Evolutionary conservation across 805 yeast genomes (phyloP).

Genomic region (Danielia oregonensis): DNA sequence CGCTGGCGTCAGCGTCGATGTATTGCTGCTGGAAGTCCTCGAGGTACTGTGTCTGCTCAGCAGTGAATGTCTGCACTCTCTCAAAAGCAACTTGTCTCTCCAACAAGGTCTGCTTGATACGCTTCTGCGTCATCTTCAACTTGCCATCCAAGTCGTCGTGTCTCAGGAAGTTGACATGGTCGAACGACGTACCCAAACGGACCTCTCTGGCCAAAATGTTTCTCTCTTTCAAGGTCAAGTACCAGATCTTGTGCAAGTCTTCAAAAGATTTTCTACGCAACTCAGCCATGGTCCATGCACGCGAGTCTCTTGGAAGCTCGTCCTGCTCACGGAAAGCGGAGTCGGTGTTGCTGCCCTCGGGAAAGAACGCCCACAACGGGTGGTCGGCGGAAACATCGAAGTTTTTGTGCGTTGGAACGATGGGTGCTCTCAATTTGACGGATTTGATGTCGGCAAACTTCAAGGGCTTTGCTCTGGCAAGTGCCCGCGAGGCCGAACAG

Average conservation of each 20-base stretch:
- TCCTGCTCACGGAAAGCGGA: conserved; percentile 53
- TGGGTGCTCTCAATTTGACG: conserved; percentile 69
- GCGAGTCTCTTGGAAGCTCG: conserved; percentile 51
- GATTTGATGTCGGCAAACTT: conserved; percentile 25
- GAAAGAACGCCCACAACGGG: conserved; percentile 93
- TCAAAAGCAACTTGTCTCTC: conserved; percentile 77
- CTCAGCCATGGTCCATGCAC: conserved; percentile 87
- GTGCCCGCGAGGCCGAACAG: conserved; percentile 6
- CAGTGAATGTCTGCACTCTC: conserved; percentile 48
- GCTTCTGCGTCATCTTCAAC: conserved; percentile 35
- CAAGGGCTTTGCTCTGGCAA: conserved; percentile 17
- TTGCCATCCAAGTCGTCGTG: conserved; percentile 39
- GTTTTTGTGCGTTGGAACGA: conserved; percentile 76
- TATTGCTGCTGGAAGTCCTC: conserved; percentile 57
- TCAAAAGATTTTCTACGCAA: conserved; percentile 87
- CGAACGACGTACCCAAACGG: conserved; percentile 45
- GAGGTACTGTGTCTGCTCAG: conserved; percentile 46
- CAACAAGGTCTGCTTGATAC: conserved; percentile 80
- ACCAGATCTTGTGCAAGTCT: conserved; percentile 91
- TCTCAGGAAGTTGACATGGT: conserved; percentile 27
- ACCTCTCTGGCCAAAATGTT: conserved; percentile 75
- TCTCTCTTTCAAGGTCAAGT: conserved; percentile 76
- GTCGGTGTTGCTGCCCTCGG: conserved; percentile 45
- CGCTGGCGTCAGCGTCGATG: conserved; percentile 47
- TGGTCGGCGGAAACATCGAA: conserved; percentile 76